phyloP scores from a whole-genome alignment of 495 filamentous ascomycete genomes.

The Aspergillus baeticus region DNA sequence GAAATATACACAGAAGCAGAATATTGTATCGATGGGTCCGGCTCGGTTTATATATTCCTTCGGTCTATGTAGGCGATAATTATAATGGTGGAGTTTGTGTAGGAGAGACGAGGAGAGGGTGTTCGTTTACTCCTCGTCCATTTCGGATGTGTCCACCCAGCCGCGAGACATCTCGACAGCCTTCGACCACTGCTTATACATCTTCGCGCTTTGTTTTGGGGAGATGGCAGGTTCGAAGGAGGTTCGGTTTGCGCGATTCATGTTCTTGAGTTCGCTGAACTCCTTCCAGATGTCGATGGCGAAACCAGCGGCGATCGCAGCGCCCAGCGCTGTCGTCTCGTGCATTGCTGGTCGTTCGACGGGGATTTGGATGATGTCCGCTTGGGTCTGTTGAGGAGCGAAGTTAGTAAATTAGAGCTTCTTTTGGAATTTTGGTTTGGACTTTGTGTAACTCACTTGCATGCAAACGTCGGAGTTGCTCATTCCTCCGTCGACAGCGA shows the following conservation, averaged over 20 bases:
- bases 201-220: constrained; percentile 54
- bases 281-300: constrained; percentile 80
- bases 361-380: constrained; percentile 84
- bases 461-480: constrained; percentile 92
- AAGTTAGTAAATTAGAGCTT: constrained; percentile 16
- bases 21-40: background rate
- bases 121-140: constrained; percentile 33
- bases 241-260: constrained; percentile 72
- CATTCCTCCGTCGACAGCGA: constrained; percentile 94
- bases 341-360: constrained; percentile 89
- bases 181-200: constrained; percentile 81
- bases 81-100: too few relatives aligned
- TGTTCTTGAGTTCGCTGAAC: constrained; percentile 73
- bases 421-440: background rate
- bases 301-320: constrained; percentile 92
- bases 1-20: constrained; percentile 5
- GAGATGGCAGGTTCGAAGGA: constrained; percentile 70
- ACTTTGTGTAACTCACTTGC: constrained; percentile 58
- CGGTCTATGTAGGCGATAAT: too few relatives aligned
- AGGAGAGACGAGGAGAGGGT: background rate
- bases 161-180: constrained; percentile 90
- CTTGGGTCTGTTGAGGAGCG: constrained; percentile 63
- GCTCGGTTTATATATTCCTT: background rate
- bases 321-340: constrained; percentile 89
- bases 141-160: constrained; percentile 61